Evolutionary conservation across 75 land plant genomes (phyloP).

Genomic region (Selaginella tamariscina): DNA sequence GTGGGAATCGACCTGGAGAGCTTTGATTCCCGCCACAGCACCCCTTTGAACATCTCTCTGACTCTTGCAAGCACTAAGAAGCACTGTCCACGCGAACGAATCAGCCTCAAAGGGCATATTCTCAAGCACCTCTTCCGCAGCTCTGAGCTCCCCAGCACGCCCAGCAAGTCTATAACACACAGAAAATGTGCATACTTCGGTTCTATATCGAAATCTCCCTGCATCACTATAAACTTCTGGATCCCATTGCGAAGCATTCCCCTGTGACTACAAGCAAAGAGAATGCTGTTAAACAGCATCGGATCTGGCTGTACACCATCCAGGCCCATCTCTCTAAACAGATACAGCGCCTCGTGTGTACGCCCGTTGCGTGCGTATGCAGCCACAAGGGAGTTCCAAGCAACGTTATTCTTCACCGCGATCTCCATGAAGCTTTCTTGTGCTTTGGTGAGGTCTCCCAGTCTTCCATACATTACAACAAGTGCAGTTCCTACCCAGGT

Average conservation of each 20-base stretch:
- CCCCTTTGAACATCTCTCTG: neutral
- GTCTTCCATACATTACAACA: neutral
- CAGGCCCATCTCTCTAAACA: neutral
- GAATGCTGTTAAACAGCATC: neutral
- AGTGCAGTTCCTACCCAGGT: neutral
- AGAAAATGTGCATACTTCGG: neutral
- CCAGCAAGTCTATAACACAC: neutral
- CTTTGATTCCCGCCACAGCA: neutral
- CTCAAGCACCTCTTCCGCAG: neutral
- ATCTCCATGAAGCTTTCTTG: neutral
- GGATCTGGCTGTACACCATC: neutral
- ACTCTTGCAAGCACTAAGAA: neutral
- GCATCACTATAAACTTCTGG: neutral
- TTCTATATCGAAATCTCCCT: neutral
- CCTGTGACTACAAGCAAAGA: neutral
- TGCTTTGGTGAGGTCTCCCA: neutral
- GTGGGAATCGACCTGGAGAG: neutral
- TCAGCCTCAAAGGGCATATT: neutral
- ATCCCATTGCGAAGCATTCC: neutral
- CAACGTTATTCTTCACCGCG: neutral
- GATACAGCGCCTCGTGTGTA: neutral
- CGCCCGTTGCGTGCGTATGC: neutral
- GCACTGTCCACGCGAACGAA: neutral
- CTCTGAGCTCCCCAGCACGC: neutral
- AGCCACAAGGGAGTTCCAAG: neutral